Base-by-base conservation (phyloP, 805 yeast genomes). In the Tetrapisispora taiwanensis region DNA sequence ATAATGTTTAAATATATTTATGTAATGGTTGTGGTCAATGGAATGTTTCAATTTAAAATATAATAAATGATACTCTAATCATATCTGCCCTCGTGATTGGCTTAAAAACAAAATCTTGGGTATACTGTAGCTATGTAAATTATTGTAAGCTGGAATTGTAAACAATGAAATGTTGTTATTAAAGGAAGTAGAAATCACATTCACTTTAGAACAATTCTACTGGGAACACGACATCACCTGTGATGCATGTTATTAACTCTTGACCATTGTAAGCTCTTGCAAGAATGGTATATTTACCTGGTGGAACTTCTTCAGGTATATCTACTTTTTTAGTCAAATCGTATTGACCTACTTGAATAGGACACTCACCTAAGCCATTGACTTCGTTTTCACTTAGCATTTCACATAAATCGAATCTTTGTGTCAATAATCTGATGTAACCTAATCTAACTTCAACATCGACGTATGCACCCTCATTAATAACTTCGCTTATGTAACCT, bases 361-460 rank as follows among this genome's bases (percentile, higher is more conserved):
- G 98, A 63, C 98, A 92, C 47, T 75, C 73, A 7, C 40, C 40
- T 70, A 88, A 66, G 7, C 58, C 65, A 3, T 51, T 55, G 15
- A 59, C 53, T 56, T 84, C 95, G 37, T 88, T 89, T 54, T 88
- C 82, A 43, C 78, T 76, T 47, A 88, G 71, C 60, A 87, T 81
- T 52, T 88, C 95, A 66, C 98, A 92, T 49, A 92, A 70, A 63
- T 92, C 97, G 62, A 81, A 84, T n/a, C 94, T 85, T 61, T 88
- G 90, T 54, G 86, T 82, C 43, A 92, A 67, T 46, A 92, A 73
- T 54, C 84, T 84, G 65, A 92, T 89, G 67, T 84, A 89, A 6
- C 97, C 98, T 57, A 88, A 83, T 52, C 84, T 75, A 18, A 92
- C 97, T 52, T 87, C 94, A 26, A 92, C 90, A 52, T 89, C 96